Conservation (phyloP, 306 rosid genomes). For the Chamaecrista fasciculata region DNA sequence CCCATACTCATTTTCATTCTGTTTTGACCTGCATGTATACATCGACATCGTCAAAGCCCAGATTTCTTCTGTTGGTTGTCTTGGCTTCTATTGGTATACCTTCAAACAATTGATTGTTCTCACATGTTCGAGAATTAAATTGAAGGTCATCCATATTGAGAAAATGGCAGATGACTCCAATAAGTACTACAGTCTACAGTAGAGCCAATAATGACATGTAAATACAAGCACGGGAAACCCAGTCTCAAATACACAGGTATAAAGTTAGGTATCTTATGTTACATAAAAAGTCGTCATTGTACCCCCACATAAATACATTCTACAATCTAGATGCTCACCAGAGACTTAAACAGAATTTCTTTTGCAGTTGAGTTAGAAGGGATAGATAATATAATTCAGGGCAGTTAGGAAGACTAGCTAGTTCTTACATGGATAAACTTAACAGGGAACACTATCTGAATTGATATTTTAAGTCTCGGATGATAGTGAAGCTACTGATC, state of each 20-base stretch:
- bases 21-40: too few species aligned
- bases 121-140: background rate
- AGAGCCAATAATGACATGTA: background rate
- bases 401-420: conserved; percentile 4
- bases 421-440: background rate
- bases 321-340: background rate
- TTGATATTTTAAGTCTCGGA: conserved; percentile 1
- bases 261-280: background rate
- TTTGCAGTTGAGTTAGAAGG: background rate
- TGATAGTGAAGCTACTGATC: conserved; percentile 13
- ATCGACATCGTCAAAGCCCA: too few species aligned
- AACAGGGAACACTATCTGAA: background rate
- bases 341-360: background rate
- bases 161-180: background rate
- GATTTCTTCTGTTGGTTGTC: background rate
- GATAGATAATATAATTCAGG: background rate
- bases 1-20: too few species aligned
- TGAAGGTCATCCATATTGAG: too few species aligned
- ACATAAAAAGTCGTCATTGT: background rate
- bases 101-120: background rate
- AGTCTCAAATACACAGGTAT: background rate
- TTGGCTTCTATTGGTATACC: too few species aligned
- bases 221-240: background rate
- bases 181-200: too few species aligned
- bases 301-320: background rate